Base-by-base conservation (phyloP, 441 rosid species). In the Gossypium gossypioides region DNA sequence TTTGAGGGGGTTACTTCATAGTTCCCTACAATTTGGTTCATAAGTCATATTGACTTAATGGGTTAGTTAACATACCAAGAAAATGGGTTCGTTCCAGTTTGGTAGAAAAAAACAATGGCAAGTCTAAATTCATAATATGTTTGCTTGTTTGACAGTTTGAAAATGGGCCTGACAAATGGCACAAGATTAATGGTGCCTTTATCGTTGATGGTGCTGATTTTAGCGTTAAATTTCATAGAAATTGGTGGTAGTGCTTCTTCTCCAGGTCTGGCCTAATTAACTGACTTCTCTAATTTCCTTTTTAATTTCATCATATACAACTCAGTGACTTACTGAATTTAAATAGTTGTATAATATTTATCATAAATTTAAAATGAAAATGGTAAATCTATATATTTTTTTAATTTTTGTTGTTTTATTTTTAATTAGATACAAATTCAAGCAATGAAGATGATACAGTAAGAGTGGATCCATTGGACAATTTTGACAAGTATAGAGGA, bases 381-480 rank as follows among this genome's bases (percentile, higher is more conserved):
- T 51, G 5, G 3, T 29, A 27, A 15, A 9, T 19, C 0, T 25
- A 13, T 18, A 3, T 22, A 9, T 10, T 24, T 16, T 12, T 6
- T 4, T 15, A 19, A 24, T 46, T 10, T 1, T 25, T 25, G 58
- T n/a, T 34, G 29, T 58, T 58, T 13, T 25, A 7, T 16, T 74
- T 48, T 25, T 75, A 57, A 6, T 61, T 66, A 86, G 84, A 81
- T 21, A 73, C 77, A 72, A 32, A 66, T 72, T 55, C 82, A 76
- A 74, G 73, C 64, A 73, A 81, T 74, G 77, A 21, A 9, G 90
- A 86, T 67, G 79, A 79, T 22, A 90, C 96, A 0, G 83, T 73
- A 40, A 84, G 96, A 59, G 80, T 81, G 13, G 96, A 90, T 72
- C 96, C 96, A 7, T 75, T 90, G 0, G 77, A 85, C 62, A 56